Evolutionary conservation across 768 basidiomycete genomes (phyloP).

Genomic region (Chiua virens): DNA sequence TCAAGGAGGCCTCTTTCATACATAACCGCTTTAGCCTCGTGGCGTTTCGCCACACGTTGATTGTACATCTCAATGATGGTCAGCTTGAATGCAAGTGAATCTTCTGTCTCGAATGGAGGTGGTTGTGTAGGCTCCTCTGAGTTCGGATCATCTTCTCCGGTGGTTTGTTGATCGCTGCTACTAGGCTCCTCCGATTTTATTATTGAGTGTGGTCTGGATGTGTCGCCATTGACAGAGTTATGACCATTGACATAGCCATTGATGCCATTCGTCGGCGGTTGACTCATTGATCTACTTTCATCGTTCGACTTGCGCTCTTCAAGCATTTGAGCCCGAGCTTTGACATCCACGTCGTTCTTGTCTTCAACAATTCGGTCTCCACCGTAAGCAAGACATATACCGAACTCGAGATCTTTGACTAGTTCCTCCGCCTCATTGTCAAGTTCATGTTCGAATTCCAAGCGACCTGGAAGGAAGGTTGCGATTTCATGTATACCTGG

Average conservation of each 20-base stretch:
- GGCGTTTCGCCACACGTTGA: constrained; percentile 81
- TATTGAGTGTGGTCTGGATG: constrained; percentile 24
- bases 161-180: constrained; percentile 31
- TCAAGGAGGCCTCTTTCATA: constrained; percentile 90
- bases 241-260: constrained; percentile 36
- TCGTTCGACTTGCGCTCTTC: constrained; percentile 37
- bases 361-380: constrained; percentile 82
- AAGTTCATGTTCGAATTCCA: constrained; percentile 97
- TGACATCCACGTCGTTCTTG: constrained; percentile 73
- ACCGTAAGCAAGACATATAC: constrained; percentile 79
- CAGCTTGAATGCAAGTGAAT: constrained; percentile 86
- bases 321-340: constrained; percentile 43
- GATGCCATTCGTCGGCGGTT: constrained; percentile 21
- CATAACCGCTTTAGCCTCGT: constrained; percentile 84
- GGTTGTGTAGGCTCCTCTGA: constrained; percentile 67
- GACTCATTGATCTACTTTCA: constrained; percentile 20
- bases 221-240: constrained; percentile 37
- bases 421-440: constrained; percentile 97
- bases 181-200: constrained; percentile 48
- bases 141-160: constrained; percentile 57
- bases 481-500: constrained; percentile 92
- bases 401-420: constrained; percentile 96
- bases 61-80: constrained; percentile 88
- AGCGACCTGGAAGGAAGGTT: constrained; percentile 91
- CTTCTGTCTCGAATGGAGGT: constrained; percentile 78